A percentile compares a stretch with the other conserved stretches of the same genome.
These are phyloP conservation scores for Beta vulgaris DNA, from an alignment of 148 eudicot genomes.

Conservation along the genomic window DNA sequence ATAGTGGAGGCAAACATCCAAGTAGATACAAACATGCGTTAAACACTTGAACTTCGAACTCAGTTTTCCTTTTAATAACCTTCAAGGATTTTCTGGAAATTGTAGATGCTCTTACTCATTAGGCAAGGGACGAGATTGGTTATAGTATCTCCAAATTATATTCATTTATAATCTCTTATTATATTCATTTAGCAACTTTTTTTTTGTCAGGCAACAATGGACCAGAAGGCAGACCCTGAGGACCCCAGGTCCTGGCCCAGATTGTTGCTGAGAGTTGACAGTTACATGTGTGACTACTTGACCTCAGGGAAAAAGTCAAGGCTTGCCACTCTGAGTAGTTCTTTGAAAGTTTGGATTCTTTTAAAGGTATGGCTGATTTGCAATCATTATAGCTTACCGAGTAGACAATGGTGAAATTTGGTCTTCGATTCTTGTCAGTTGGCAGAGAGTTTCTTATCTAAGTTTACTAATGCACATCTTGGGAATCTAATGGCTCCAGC, in stretches of 20 bases:
- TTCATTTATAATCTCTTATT: not conserved
- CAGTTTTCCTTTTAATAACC: not conserved
- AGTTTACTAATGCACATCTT: not conserved
- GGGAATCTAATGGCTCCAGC: not conserved
- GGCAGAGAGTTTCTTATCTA: not conserved
- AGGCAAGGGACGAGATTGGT: not conserved
- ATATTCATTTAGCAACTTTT: not conserved
- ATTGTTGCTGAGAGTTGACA: conserved; percentile 69
- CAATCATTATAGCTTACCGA: not conserved
- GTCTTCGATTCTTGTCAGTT: not conserved
- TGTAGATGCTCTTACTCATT: not conserved
- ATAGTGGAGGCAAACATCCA: not conserved
- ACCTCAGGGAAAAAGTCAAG: conserved; percentile 77
- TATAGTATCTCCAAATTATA: not conserved
- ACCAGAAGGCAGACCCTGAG: conserved; percentile 65
- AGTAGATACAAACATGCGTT: not conserved
- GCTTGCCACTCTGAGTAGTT: conserved; percentile 77
- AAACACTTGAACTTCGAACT: not conserved
- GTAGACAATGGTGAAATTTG: not conserved
- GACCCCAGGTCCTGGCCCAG: conserved; percentile 88
- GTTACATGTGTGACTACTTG: conserved; percentile 73
- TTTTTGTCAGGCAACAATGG: conserved; percentile 54
- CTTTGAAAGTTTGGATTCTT: conserved; percentile 90
- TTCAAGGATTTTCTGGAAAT: not conserved
- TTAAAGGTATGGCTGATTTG: conserved; percentile 57